phyloP scores from a whole-genome alignment of 371 early-diverging fungal genomes.

The Syncephalastrum contaminatum region DNA sequence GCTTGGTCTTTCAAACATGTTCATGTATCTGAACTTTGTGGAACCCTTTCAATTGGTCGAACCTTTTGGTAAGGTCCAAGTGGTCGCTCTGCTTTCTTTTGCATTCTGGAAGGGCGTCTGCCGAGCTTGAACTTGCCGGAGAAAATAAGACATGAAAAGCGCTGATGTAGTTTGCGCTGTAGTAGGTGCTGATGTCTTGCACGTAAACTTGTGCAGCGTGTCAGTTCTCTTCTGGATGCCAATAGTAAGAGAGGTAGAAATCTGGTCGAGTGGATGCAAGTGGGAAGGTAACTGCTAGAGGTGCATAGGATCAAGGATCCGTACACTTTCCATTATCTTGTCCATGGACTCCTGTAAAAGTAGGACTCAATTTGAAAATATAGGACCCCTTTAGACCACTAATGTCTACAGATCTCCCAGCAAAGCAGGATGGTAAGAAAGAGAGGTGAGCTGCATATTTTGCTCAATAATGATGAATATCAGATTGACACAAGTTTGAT shows the following conservation, averaged over 20 bases:
- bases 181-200: neutral
- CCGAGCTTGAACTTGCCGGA: slow-evolving; percentile 21
- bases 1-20: slow-evolving; percentile 25
- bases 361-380: no score
- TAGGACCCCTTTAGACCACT: no score
- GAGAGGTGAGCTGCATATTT: no score
- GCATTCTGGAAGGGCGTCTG: slow-evolving; percentile 26
- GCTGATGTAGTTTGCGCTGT: slow-evolving; percentile 15
- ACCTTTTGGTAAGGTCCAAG: slow-evolving; percentile 16
- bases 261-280: slow-evolving; percentile 18
- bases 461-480: no score
- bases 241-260: slow-evolving; percentile 13
- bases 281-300: neutral
- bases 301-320: no score
- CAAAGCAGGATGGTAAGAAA: no score
- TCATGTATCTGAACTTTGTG: slow-evolving; percentile 27
- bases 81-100: slow-evolving; percentile 31
- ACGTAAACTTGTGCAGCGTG: slow-evolving; percentile 4
- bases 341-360: no score
- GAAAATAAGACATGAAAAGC: slow-evolving; percentile 13
- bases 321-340: no score
- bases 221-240: slow-evolving; percentile 7
- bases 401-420: no score
- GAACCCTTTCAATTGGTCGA: slow-evolving; percentile 12
- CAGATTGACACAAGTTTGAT: no score